Conservation (phyloP, 2,329 filamentous ascomycete genomes). For the Colletotrichum coccodes region DNA sequence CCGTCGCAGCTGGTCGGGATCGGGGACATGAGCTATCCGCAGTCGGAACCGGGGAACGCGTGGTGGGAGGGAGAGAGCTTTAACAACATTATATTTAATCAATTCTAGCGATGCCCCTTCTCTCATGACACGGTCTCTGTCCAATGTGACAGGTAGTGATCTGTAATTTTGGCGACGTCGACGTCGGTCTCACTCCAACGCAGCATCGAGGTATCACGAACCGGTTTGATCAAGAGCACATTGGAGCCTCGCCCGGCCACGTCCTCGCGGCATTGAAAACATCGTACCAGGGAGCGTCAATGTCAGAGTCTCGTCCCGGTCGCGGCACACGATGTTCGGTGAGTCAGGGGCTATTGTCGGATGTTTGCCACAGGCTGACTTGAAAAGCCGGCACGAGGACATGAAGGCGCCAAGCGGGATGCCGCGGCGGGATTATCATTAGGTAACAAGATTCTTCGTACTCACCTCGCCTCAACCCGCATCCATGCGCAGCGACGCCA, state of each 20-base stretch:
- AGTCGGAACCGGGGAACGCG: constrained; percentile 43
- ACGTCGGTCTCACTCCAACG: no score
- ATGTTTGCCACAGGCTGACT: not conserved
- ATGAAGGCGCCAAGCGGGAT: not conserved
- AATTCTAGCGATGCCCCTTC: constrained; percentile 40
- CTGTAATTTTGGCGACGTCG: not conserved
- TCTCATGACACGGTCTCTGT: not conserved
- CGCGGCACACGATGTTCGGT: not conserved
- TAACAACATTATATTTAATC: constrained; percentile 51
- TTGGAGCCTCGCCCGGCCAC: no score
- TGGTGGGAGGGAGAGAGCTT: constrained; percentile 54
- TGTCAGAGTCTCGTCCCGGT: not conserved
- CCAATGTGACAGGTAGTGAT: no score
- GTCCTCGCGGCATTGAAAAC: no score
- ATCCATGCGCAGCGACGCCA: not conserved
- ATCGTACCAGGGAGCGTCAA: no score
- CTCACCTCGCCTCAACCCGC: not conserved
- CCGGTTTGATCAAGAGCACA: no score
- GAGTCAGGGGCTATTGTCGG: not conserved
- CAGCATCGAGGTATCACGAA: no score
- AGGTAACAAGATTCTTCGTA: not conserved
- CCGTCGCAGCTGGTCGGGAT: constrained; percentile 50
- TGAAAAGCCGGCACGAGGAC: not conserved
- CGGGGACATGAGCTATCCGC: constrained; percentile 46
- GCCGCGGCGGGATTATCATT: not conserved